Evolutionary conservation across 345 rosid genomes (phyloP), one percentile per base, ranked within the genome.

Genomic region (Corchorus olitorius): DNA sequence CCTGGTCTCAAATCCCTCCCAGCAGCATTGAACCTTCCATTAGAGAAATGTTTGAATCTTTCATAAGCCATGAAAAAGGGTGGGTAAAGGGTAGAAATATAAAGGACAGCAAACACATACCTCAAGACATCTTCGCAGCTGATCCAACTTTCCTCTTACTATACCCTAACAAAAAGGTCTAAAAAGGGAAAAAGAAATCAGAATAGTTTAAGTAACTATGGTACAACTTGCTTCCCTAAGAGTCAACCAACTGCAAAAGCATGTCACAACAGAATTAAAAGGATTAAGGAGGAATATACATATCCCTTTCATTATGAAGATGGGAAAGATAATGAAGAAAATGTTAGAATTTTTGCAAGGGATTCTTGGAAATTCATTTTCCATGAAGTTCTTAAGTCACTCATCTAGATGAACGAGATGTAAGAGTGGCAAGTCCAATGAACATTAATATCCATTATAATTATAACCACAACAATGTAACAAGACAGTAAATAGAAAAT

Each of bases 1-100:
- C 90, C 98, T 76, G 99, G 98, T 82, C 97, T 90, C 61, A 87
- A 87, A 86, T 96, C 98, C 83, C 98, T 90, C 73, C 99, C 99
- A 65, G 97, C 95, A 67, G 98, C 98, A 93, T 71, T 91, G 97
- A 58, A 92, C 97, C 99, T 93, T 46, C 73, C 53, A 78, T 27
- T 70, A 66, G 64, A 69, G 74, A 70, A 3, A 20, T 34, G 50
- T n/a, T 56, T 20, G 72, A 27, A 50, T 53, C 34, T 72, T n/a
- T 10, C 52, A 49, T 52, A 60, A 53, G 62, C 13, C 27, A 19
- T 20, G 34, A 65, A 52, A 16, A n/a, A 12, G 59, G 53, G n/a
- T n/a, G 9, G 46, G 15, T 53, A 62, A 66, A 70, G 16, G n/a
- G 54, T 61, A n/a, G 37, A 78, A 16, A 70, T 17, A 56, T 43